Conservation (phyloP, 192 early-diverging fungal species). For the Coemansia sp. region DNA sequence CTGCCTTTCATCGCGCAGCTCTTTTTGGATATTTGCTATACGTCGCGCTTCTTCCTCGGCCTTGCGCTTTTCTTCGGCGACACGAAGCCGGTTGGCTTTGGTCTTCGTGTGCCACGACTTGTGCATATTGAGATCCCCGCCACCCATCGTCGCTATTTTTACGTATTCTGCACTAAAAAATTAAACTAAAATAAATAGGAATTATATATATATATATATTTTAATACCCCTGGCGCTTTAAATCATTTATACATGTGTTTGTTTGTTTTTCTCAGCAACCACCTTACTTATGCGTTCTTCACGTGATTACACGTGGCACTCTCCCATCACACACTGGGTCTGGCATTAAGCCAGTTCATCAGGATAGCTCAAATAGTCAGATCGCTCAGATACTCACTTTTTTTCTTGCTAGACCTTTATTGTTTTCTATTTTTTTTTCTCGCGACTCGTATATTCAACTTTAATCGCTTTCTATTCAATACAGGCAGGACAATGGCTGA, state of each 20-base stretch:
- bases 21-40: constrained; percentile 85
- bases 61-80: constrained; percentile 68
- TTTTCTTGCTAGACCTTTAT: too few species aligned
- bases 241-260: too few species aligned
- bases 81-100: constrained; percentile 73
- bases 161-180: neutral
- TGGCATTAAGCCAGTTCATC: neutral
- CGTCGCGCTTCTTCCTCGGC: constrained; percentile 86
- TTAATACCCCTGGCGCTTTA: too few species aligned
- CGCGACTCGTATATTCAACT: too few species aligned
- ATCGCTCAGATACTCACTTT: too few species aligned
- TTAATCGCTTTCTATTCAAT: neutral
- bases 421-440: too few species aligned
- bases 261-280: neutral
- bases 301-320: constrained; percentile 2
- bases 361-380: too few species aligned
- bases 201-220: too few species aligned
- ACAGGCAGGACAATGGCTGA: constrained; percentile 20
- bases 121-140: constrained; percentile 78
- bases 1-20: constrained; percentile 87
- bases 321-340: neutral
- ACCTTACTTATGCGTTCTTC: neutral
- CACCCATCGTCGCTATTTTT: constrained; percentile 44
- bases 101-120: constrained; percentile 98
- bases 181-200: too few species aligned